These are phyloP conservation scores for Lavandula angustifolia DNA, from an alignment of 257 asterid species.

Conservation along the genomic window DNA sequence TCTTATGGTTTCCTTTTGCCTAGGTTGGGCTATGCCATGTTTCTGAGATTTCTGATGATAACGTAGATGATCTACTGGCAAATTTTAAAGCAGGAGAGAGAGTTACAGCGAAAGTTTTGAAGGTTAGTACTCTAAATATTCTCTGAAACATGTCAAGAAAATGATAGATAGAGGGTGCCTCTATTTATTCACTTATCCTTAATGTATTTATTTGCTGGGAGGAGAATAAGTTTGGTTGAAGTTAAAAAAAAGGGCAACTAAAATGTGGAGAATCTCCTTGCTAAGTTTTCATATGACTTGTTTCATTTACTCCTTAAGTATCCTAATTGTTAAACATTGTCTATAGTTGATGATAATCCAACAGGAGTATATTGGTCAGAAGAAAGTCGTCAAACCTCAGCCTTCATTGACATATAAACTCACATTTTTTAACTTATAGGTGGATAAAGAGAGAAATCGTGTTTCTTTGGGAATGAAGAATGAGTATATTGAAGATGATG, in stretches of 20 bases:
- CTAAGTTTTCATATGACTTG: neutral
- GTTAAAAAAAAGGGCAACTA: neutral
- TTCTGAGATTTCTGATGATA: slow-evolving; percentile 88
- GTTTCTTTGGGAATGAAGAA: slow-evolving; percentile 91
- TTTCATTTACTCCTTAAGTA: neutral
- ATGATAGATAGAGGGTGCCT: neutral
- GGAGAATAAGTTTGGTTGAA: neutral
- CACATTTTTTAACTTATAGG: slow-evolving; percentile 43
- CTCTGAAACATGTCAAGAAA: slow-evolving; percentile 20
- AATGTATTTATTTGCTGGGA: neutral
- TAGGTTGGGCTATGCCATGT: slow-evolving; percentile 97
- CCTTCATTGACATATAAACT: neutral
- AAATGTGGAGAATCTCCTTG: slow-evolving; percentile 2
- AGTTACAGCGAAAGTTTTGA: slow-evolving; percentile 76
- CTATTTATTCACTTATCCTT: neutral
- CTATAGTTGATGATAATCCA: slow-evolving; percentile 13
- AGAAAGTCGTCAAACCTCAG: neutral
- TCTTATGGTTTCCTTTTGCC: slow-evolving; percentile 33
- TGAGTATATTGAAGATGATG: slow-evolving; percentile 57
- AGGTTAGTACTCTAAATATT: slow-evolving; percentile 50
- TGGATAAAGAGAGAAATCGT: slow-evolving; percentile 81
- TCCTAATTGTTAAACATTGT: neutral
- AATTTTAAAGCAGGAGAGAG: slow-evolving; percentile 69
- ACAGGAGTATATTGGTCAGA: slow-evolving; percentile 12
- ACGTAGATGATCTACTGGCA: slow-evolving; percentile 48